Evolutionary conservation across 257 asterid genomes (phyloP).

Genomic region (Petunia axillaris): DNA sequence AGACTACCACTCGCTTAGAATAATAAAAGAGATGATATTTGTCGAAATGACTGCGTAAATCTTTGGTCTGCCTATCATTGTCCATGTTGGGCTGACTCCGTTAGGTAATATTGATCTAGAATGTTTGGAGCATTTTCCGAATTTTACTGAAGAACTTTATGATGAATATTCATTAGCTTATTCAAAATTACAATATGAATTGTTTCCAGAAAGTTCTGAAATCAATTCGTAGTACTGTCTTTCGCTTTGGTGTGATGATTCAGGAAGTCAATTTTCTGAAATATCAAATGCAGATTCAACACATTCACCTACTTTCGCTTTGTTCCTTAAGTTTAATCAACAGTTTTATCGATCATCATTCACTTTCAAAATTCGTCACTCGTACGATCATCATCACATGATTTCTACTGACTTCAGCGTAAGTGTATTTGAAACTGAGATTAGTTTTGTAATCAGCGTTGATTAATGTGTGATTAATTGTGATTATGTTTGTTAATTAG

Average conservation of each 20-base stretch:
- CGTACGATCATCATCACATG: conserved; percentile 27
- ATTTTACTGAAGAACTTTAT: conserved; percentile 32
- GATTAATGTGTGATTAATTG: too few relatives aligned
- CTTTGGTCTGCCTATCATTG: too few relatives aligned
- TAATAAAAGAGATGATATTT: too few relatives aligned
- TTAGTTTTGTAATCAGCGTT: too few relatives aligned
- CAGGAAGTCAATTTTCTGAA: conserved; percentile 94
- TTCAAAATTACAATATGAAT: conserved; percentile 45
- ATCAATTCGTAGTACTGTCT: conserved; percentile 54
- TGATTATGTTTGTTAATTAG: conserved; percentile 46
- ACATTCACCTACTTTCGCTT: conserved; percentile 66
- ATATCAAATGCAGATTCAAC: conserved; percentile 56
- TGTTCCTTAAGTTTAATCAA: conserved; percentile 63
- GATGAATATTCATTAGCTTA: conserved; percentile 48
- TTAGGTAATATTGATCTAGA: conserved; percentile 51
- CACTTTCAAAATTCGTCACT: neutral
- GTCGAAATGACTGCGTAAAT: too few relatives aligned
- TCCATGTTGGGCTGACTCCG: too few relatives aligned
- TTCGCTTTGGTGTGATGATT: conserved; percentile 57
- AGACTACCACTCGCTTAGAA: too few relatives aligned
- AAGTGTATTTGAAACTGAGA: conserved; percentile 36
- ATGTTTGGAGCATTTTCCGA: conserved; percentile 74
- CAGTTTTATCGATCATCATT: conserved; percentile 64
- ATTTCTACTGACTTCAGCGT: conserved; percentile 51
- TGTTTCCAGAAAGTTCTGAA: conserved; percentile 42